Base-by-base conservation (phyloP, 306 rosid species). In the Ziziphus jujuba region DNA sequence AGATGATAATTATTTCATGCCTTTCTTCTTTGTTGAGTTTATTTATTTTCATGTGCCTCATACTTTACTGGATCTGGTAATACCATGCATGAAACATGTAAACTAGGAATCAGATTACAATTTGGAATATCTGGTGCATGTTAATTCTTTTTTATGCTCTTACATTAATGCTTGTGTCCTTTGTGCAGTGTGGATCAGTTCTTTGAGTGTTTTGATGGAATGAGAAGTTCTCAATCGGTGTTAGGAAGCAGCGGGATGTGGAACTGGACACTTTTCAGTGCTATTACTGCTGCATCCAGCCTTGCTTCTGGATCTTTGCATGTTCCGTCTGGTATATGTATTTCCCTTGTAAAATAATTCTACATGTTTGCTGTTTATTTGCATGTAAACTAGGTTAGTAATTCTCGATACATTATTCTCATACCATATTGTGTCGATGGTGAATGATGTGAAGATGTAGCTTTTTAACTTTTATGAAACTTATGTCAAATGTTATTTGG, bases 171-270 rank as follows among this genome's bases (percentile, higher is more conserved):
- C 19, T 38, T 59, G 75, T 79, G 71, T 49, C 51, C 66, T 65
- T 71, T 65, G 65, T 88, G 86, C 90, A 93, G 98, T 56, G 95
- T 93, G 84, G 97, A 93, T 73, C 97, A 90, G 54, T 93, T 93
- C 80, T 93, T 93, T 78, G 98, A 93, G 81, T 93, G 98, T 77
- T 75, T 93, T 66, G 97, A 93, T 84, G 98, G 87, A 77, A 86
- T 93, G 89, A 85, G 97, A 77, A 90, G 84, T 82, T 86, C 83
- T 73, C 98, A 90, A 73, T 86, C 96, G 33, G 90, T 93, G 66
- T 77, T 86, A 67, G 96, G 96, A 75, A 84, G 75, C 88, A 90
- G 97, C 72, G 98, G 95, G 75, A 82, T 86, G 90, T 93, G 98
- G 98, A 87, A 90, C 65, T 91, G 95, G 97, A 91, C 95, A 3